These are phyloP conservation scores for Malus sieversii DNA, from an alignment of 306 rosid genomes.

Conservation along the genomic window DNA sequence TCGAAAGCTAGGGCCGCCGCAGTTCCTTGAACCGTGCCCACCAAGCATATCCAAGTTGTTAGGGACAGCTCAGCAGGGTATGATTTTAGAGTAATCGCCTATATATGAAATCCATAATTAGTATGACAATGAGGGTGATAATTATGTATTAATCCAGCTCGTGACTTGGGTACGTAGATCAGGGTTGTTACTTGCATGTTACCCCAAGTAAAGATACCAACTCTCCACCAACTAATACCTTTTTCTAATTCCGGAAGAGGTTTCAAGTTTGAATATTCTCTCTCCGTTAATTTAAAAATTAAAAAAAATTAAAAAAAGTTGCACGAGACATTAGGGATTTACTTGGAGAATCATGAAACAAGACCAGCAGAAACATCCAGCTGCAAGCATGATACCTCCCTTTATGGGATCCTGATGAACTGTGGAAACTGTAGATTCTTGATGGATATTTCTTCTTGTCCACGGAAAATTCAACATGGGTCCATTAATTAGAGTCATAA, in stretches of 20 bases:
- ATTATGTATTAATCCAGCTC: neutral
- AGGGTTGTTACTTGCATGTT: neutral
- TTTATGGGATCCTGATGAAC: conserved; percentile 25
- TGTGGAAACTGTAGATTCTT: conserved; percentile 7
- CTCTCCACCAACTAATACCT: too few relatives aligned
- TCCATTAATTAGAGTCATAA: conserved; percentile 38
- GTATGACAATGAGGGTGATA: neutral
- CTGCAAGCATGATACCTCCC: conserved; percentile 39
- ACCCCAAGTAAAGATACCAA: too few relatives aligned
- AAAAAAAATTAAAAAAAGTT: neutral
- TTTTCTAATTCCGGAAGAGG: too few relatives aligned
- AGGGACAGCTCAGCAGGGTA: conserved; percentile 51
- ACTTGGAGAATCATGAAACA: conserved; percentile 34
- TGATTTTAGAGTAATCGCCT: conserved; percentile 43
- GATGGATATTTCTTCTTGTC: conserved; percentile 14
- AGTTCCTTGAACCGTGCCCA: conserved; percentile 25
- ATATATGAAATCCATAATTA: neutral
- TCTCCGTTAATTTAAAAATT: too few relatives aligned
- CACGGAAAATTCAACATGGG: conserved; percentile 31
- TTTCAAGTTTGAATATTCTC: too few relatives aligned
- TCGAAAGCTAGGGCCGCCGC: conserved; percentile 34
- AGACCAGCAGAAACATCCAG: conserved; percentile 47
- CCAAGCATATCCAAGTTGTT: conserved; percentile 41
- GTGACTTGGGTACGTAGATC: too few relatives aligned
- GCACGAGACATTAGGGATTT: neutral